Percentiles rank a stretch among this genome's conserved stretches.
Evolutionary conservation across 495 filamentous ascomycete genomes (phyloP).

Genomic region (Geopyxis carbonaria): DNA sequence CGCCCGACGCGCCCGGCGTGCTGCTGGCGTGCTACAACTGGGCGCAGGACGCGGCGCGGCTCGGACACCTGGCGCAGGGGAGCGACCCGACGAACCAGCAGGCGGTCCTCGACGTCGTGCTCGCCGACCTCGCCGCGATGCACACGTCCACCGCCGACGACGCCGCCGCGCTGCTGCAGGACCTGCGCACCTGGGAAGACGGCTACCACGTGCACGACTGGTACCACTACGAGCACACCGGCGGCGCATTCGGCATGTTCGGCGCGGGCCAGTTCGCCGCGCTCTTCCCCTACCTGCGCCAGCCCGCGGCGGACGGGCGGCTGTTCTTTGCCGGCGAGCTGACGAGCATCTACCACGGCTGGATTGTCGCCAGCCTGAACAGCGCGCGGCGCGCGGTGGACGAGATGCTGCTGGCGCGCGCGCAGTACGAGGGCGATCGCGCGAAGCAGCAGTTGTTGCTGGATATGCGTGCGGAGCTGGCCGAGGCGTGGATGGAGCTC

Average conservation of each 20-base stretch:
- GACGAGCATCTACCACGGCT: conserved; percentile 13
- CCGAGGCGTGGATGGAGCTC: too few relatives aligned
- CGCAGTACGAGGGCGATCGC: too few relatives aligned
- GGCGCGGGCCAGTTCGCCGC: conserved; percentile 7
- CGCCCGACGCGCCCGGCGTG: conserved; percentile 22
- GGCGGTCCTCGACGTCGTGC: conserved; percentile 23
- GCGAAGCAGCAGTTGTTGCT: too few relatives aligned
- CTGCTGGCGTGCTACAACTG: conserved; percentile 32
- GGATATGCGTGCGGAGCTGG: too few relatives aligned
- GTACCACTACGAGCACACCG: conserved; percentile 6
- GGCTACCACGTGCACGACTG: conserved; percentile 8
- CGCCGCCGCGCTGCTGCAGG: too few relatives aligned
- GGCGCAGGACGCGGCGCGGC: conserved; percentile 29
- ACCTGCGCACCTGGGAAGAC: background rate
- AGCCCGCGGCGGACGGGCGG: conserved; percentile 9
- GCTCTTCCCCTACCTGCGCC: conserved; percentile 3
- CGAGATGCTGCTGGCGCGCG: conserved; percentile 4
- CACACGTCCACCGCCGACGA: background rate
- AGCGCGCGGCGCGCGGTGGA: conserved; percentile 8
- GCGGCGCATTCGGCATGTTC: conserved; percentile 10
- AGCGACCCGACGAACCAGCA: conserved; percentile 3
- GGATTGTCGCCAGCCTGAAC: conserved; percentile 12
- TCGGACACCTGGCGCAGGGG: conserved; percentile 24
- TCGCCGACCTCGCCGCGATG: conserved; percentile 20
- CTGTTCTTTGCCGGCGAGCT: conserved; percentile 10